phyloP scores from a whole-genome alignment of 208 protist genomes.

The Acanthamoeba sp. region DNA sequence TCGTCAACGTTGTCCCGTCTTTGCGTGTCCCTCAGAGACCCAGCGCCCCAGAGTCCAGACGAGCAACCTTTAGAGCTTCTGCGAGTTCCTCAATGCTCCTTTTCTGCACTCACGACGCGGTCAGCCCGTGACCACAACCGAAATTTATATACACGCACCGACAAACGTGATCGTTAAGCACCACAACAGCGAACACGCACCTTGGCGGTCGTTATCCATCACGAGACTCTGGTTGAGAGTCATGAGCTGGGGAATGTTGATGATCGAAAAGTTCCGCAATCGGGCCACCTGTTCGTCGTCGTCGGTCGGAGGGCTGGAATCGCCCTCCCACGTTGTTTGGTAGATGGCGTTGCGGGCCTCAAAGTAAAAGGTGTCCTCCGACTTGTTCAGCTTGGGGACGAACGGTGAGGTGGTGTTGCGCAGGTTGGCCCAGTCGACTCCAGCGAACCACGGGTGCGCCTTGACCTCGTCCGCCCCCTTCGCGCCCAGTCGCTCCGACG shows the following conservation, averaged over 20 bases:
- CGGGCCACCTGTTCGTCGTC: background rate
- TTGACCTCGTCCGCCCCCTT: constrained; percentile 82
- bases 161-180: no score
- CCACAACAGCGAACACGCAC: background rate
- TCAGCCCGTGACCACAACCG: no score
- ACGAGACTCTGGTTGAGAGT: background rate
- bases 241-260: constrained; percentile 18
- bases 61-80: background rate
- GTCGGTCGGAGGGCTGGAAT: background rate
- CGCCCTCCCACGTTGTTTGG: constrained; percentile 32
- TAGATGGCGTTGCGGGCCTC: constrained; percentile 13
- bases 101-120: background rate
- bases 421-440: constrained; percentile 84
- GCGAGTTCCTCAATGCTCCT: background rate
- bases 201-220: background rate
- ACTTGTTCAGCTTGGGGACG: background rate
- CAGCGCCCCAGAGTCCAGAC: no score
- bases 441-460: constrained; percentile 83
- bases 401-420: background rate
- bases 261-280: background rate
- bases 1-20: no score
- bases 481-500: background rate
- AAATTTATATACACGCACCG: no score
- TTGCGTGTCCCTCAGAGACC: no score
- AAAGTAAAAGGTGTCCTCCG: constrained; percentile 4